phyloP scores from a whole-genome alignment of 1,284 basidiomycete species.

The Melampsora occidentalis region DNA sequence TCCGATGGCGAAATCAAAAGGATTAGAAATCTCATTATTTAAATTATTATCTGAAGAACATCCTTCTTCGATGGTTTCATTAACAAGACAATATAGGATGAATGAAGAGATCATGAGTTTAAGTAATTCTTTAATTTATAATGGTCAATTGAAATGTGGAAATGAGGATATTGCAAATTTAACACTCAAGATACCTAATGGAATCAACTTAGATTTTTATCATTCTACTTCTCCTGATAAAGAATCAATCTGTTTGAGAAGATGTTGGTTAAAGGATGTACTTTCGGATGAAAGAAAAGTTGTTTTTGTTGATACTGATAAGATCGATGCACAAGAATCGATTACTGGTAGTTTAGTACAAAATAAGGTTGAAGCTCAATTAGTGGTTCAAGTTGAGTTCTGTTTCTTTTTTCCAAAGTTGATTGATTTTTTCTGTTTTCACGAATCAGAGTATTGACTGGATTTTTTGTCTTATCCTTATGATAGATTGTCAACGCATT shows the following conservation, averaged over 20 bases:
- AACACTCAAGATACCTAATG: conserved; percentile 60
- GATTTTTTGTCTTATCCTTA: neutral
- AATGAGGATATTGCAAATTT: conserved; percentile 67
- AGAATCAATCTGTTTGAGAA: neutral
- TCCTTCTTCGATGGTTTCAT: conserved; percentile 74
- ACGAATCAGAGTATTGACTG: neutral
- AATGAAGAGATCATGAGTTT: conserved; percentile 92
- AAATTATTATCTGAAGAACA: conserved; percentile 79
- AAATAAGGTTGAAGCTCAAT: conserved; percentile 72
- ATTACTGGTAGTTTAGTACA: conserved; percentile 83
- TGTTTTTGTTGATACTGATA: conserved; percentile 89
- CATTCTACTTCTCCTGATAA: neutral
- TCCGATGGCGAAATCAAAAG: conserved; percentile 71
- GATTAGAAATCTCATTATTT: conserved; percentile 86
- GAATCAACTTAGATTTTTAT: neutral
- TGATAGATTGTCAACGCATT: conserved; percentile 67
- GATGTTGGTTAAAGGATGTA: conserved; percentile 71
- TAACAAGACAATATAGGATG: conserved; percentile 91
- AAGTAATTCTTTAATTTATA: conserved; percentile 85
- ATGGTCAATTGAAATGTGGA: conserved; percentile 73
- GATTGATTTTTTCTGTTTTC: neutral
- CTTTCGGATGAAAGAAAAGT: conserved; percentile 66
- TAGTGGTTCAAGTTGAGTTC: conserved; percentile 51
- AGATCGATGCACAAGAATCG: conserved; percentile 70
- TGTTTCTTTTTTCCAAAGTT: too few species aligned